phyloP scores from a whole-genome alignment of 768 basidiomycete species.

The Tricholoma bakamatsutake region DNA sequence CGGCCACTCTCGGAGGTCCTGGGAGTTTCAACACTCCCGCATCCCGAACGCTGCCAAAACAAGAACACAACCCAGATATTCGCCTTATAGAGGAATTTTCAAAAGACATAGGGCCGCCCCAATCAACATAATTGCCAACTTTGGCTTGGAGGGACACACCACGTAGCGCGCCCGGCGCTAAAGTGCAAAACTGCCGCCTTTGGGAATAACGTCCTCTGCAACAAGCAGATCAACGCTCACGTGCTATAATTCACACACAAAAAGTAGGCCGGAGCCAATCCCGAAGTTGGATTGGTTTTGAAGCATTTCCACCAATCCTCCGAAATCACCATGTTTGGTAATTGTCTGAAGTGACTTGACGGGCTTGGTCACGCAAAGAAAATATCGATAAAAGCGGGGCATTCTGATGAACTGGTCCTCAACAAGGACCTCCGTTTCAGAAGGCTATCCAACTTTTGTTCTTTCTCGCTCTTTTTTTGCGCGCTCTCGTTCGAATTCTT shows the following conservation, averaged over 20 bases:
- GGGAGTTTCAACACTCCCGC: background rate
- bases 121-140: conserved; percentile 15
- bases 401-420: conserved; percentile 5
- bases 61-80: background rate
- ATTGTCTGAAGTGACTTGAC: conserved; percentile 15
- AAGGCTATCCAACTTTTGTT: background rate
- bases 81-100: background rate
- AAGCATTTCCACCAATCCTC: conserved; percentile 15
- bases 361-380: conserved; percentile 8
- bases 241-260: conserved; percentile 16
- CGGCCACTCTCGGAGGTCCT: background rate
- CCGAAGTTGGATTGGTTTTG: conserved; percentile 17
- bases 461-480: background rate
- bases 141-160: conserved; percentile 2
- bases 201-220: conserved; percentile 13
- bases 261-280: conserved; percentile 26
- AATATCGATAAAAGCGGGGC: conserved; percentile 15
- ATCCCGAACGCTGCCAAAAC: too few species aligned
- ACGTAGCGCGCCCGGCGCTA: background rate
- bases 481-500: too few species aligned
- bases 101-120: conserved; percentile 19
- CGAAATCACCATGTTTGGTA: conserved; percentile 11
- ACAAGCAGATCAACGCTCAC: background rate
- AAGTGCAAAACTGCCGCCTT: conserved; percentile 9
- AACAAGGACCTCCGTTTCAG: conserved; percentile 10